Percentiles rank a stretch among this genome's conserved stretches.
Conservation (phyloP, 306 rosid genomes). For the Cucumis sativus region DNA sequence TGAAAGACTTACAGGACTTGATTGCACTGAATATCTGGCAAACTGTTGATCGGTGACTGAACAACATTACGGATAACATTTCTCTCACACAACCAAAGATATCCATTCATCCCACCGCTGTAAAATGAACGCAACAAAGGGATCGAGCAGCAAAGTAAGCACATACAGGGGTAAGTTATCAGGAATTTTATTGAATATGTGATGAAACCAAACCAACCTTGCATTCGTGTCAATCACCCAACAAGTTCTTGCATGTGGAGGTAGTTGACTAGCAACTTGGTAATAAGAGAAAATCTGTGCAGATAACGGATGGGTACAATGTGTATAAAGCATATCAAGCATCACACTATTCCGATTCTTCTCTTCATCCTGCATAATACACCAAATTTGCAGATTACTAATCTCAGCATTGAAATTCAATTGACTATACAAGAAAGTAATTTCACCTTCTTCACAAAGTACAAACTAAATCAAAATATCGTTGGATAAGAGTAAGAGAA, state of each 20-base stretch:
- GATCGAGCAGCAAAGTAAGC: neutral
- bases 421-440: neutral
- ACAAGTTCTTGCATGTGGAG: constrained; percentile 24
- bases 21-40: constrained; percentile 45
- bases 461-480: neutral
- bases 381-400: constrained; percentile 17
- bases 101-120: constrained; percentile 95
- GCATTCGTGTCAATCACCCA: constrained; percentile 33
- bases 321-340: constrained; percentile 74
- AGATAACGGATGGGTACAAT: constrained; percentile 51
- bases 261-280: constrained; percentile 21
- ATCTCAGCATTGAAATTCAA: neutral
- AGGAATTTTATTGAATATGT: neutral
- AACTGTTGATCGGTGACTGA: constrained; percentile 63
- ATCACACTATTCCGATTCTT: constrained; percentile 54
- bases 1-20: constrained; percentile 65
- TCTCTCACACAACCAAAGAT: constrained; percentile 57
- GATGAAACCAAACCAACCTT: constrained; percentile 46
- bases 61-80: constrained; percentile 36
- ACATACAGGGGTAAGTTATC: neutral
- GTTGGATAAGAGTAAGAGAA: neutral
- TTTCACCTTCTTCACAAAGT: neutral
- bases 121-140: constrained; percentile 8
- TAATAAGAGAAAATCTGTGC: constrained; percentile 32
- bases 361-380: constrained; percentile 68